Base-by-base conservation (phyloP, 179 eudicot genomes). In the Drosera spatulata region DNA sequence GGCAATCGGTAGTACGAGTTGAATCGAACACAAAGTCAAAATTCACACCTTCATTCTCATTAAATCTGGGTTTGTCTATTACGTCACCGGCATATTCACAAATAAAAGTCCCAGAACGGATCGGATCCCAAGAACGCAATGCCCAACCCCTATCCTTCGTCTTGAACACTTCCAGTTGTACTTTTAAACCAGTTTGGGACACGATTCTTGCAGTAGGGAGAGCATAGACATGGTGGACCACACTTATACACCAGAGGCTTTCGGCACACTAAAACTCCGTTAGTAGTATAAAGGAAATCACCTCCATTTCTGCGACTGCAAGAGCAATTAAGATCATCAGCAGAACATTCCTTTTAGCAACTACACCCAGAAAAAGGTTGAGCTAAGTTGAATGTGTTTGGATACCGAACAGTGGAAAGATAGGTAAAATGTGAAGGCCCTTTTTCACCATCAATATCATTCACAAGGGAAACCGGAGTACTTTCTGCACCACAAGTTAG, bases 81-180 rank as follows among this genome's bases (percentile, higher is more conserved):
- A 75, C 77, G 38, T 81, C 82, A 12, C 90, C 90, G 2, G 86
- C 86, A 63, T 79, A 84, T 69, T 79, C 86, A 63, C 86, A 84
- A 2, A 84, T 81, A 70, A 76, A 84, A 41, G 74, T 53, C 42
- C 90, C 90, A 1, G 75, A 70, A 40, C 84, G 84, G 41, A 84
- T 81, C 2, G 84, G 81, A 66, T 84, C 90, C 82, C 76, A 84
- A 3, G 90, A 79, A 64, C 86, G 74, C 50, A 84, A 72, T 22
- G 86, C 90, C 86, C 90, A 84, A 50, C 86, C 90, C 64, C 59
- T 79, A 55, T 79, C 68, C 76, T 61, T 77, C 50, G 90, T 81
- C 60, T 71, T 79, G 50, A 84, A 84, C 42, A 84, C 86, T 69
- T 84, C 90, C 1, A 81, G 53, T 41, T 69, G 77, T 14, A 67